phyloP scores from a whole-genome alignment of 2,329 filamentous ascomycete genomes.

The Penicillium sp. region DNA sequence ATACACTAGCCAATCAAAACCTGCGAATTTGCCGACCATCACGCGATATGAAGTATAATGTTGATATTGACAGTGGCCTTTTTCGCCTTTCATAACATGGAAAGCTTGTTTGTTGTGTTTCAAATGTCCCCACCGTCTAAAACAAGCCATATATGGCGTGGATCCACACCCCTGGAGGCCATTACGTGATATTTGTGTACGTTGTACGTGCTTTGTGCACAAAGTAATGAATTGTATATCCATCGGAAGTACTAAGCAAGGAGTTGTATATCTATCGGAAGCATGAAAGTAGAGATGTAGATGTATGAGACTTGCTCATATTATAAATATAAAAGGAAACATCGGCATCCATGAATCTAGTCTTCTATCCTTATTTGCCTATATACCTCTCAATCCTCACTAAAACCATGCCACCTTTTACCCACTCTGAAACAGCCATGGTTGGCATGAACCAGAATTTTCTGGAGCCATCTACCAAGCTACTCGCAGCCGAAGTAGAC shows the following conservation, averaged over 20 bases:
- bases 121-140: not conserved
- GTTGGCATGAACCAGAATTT: not conserved
- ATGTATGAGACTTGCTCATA: not conserved
- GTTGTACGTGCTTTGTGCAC: not conserved
- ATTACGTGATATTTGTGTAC: not conserved
- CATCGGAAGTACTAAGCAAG: not conserved
- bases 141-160: not conserved
- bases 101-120: not conserved
- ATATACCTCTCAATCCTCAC: not conserved
- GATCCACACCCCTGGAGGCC: not conserved
- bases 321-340: no score
- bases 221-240: not conserved
- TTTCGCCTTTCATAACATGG: not conserved
- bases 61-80: not conserved
- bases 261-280: not conserved
- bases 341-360: no score
- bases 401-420: not conserved
- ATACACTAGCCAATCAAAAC: no score
- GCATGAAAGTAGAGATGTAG: not conserved
- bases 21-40: not conserved
- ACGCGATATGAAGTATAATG: not conserved
- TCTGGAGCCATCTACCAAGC: not conserved
- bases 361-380: not conserved
- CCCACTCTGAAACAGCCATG: not conserved
- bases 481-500: not conserved